These are phyloP conservation scores for Flaveria robusta DNA, from an alignment of 129 eudicot genomes.

Conservation along the genomic window DNA sequence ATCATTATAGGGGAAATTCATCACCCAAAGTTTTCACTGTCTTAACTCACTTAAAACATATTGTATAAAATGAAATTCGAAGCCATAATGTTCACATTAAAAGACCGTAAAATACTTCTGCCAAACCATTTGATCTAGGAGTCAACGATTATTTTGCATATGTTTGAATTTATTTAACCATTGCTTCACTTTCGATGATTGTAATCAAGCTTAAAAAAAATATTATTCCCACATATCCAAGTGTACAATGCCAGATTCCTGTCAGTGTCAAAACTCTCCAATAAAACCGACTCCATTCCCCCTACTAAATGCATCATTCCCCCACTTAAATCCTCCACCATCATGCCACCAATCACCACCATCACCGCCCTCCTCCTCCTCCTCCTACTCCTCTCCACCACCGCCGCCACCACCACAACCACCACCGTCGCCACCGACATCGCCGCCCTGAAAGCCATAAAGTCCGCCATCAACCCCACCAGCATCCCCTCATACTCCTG, in stretches of 20 bases:
- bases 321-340: slow-evolving; percentile 14
- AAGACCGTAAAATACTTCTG: too few relatives aligned
- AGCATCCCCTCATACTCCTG: slow-evolving; percentile 68
- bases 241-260: slow-evolving; percentile 18
- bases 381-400: not conserved
- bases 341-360: slow-evolving; percentile 24
- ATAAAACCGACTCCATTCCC: slow-evolving; percentile 20
- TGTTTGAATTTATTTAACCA: too few relatives aligned
- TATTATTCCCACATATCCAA: not conserved
- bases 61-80: too few relatives aligned
- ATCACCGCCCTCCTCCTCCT: slow-evolving; percentile 14
- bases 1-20: too few relatives aligned
- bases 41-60: too few relatives aligned
- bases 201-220: not conserved
- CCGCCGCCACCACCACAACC: slow-evolving; percentile 25
- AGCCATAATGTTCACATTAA: too few relatives aligned
- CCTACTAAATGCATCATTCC: slow-evolving; percentile 30
- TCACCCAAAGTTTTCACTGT: too few relatives aligned
- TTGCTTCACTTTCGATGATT: too few relatives aligned
- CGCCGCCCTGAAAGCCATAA: slow-evolving; percentile 63
- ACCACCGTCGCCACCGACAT: slow-evolving; percentile 47
- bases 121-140: too few relatives aligned
- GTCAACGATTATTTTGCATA: too few relatives aligned
- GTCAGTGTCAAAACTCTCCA: slow-evolving; percentile 27
- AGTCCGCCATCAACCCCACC: slow-evolving; percentile 53